A percentile compares a stretch with the other conserved stretches of the same genome.
phyloP scores from a whole-genome alignment of 2,329 filamentous ascomycete genomes.

The Ophiostoma fasciatum region DNA sequence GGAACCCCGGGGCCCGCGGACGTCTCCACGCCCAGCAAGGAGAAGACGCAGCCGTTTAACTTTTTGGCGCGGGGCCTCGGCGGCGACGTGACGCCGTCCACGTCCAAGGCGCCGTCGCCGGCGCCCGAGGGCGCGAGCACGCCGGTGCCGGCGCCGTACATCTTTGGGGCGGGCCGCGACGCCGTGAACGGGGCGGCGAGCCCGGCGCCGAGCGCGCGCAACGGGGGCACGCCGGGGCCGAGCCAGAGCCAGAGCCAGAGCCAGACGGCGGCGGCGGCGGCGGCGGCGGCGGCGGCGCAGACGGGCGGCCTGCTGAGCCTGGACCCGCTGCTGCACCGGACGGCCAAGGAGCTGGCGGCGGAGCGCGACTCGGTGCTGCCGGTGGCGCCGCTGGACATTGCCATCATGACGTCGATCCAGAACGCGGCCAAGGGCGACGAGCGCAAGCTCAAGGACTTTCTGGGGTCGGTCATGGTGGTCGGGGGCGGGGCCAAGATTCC shows the following conservation, averaged over 20 bases:
- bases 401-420: conserved; percentile 78
- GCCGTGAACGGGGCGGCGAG: conserved; percentile 30
- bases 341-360: conserved; percentile 38
- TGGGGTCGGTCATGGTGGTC: conserved; percentile 80
- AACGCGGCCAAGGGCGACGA: conserved; percentile 82
- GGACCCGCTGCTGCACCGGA: conserved; percentile 26
- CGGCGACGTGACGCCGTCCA: conserved; percentile 62
- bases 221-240: conserved; percentile 31
- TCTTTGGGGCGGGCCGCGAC: conserved; percentile 38
- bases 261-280: background rate
- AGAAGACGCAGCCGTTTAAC: conserved; percentile 51
- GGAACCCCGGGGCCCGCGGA: conserved; percentile 17
- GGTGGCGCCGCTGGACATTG: conserved; percentile 68
- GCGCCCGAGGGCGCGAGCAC: conserved; percentile 63
- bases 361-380: conserved; percentile 73
- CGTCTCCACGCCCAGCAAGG: conserved; percentile 45
- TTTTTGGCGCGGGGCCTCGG: conserved; percentile 46
- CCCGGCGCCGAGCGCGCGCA: conserved; percentile 36
- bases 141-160: conserved; percentile 40
- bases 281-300: background rate
- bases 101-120: conserved; percentile 77
- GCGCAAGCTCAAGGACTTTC: conserved; percentile 80
- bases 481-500: conserved; percentile 73
- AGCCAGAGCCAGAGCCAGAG: conserved; percentile 17
- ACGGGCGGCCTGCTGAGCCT: conserved; percentile 2